Conservation (phyloP, 2,329 filamentous ascomycete genomes). For the Neocucurbitaria cava region DNA sequence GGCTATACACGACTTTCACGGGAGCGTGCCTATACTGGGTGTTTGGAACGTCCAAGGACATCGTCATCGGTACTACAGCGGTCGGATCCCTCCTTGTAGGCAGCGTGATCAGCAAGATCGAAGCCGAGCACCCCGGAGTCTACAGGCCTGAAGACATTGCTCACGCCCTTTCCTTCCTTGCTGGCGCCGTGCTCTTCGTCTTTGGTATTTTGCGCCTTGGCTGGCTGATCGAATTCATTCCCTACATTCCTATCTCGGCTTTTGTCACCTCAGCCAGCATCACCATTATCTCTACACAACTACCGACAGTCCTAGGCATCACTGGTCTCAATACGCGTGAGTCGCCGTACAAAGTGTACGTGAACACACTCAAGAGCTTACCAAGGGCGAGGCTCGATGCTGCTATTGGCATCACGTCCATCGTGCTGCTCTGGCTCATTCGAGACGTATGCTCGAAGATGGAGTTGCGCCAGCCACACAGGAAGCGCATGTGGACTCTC, state of each 20-base stretch:
- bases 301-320: constrained; percentile 81
- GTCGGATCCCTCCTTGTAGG: constrained; percentile 92
- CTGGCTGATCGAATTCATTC: constrained; percentile 93
- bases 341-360: constrained; percentile 80
- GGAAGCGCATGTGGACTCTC: constrained; percentile 81
- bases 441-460: constrained; percentile 64
- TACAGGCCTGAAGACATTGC: constrained; percentile 71
- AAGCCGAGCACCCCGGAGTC: constrained; percentile 63
- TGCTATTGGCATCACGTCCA: constrained; percentile 83
- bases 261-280: constrained; percentile 98
- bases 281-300: constrained; percentile 83
- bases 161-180: constrained; percentile 77
- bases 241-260: constrained; percentile 85
- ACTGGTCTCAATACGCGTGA: constrained; percentile 75
- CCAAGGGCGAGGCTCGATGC: constrained; percentile 75
- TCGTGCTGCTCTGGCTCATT: constrained; percentile 74
- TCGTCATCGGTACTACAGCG: constrained; percentile 93
- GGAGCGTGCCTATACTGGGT: constrained; percentile 95
- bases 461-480: constrained; percentile 71
- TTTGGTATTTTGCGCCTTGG: constrained; percentile 82
- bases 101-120: constrained; percentile 73
- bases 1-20: constrained; percentile 93
- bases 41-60: constrained; percentile 96
- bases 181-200: constrained; percentile 76
- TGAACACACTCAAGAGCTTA: constrained; percentile 80